These are phyloP conservation scores for Lipomyces kockii DNA, from an alignment of 805 yeast genomes.

Conservation along the genomic window DNA sequence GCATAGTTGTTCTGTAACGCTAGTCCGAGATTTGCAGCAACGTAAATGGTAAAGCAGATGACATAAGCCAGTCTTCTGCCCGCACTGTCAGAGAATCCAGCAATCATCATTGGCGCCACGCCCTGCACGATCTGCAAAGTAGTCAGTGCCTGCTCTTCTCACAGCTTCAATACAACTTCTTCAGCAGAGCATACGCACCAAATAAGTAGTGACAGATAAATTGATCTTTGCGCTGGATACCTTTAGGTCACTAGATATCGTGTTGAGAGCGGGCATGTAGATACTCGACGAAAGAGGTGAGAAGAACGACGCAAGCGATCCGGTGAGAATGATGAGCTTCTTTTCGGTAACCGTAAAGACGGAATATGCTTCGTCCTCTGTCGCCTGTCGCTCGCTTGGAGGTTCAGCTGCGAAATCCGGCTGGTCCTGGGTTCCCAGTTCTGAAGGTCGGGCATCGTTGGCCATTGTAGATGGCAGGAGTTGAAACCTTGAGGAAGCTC, in stretches of 20 bases:
- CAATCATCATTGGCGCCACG: conserved; percentile 48
- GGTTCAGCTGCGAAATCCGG: neutral
- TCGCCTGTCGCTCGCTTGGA: neutral
- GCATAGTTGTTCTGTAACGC: conserved; percentile 64
- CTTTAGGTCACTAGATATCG: conserved; percentile 58
- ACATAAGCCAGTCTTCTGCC: conserved; percentile 76
- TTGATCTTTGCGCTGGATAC: conserved; percentile 63
- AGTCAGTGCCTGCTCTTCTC: neutral
- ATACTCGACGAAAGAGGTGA: conserved; percentile 77
- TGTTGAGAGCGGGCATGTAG: conserved; percentile 77
- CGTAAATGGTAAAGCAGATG: conserved; percentile 58
- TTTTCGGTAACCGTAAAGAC: conserved; percentile 18
- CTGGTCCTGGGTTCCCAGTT: neutral
- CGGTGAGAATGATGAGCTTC: conserved; percentile 48
- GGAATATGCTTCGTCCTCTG: conserved; percentile 9
- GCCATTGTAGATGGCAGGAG: neutral
- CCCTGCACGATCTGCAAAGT: conserved; percentile 17
- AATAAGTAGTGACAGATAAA: conserved; percentile 73
- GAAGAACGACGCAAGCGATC: conserved; percentile 59
- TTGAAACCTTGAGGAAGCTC: too few relatives aligned
- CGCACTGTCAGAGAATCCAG: conserved; percentile 65
- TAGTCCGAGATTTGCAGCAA: conserved; percentile 67
- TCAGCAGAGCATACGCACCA: conserved; percentile 45
- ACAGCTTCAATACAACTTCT: neutral
- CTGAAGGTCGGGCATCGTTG: neutral